Evolutionary conservation across 139 green algal genomes (phyloP), one percentile per base, ranked within the genome.

Genomic region (Chlamydomonas schloesseri): DNA sequence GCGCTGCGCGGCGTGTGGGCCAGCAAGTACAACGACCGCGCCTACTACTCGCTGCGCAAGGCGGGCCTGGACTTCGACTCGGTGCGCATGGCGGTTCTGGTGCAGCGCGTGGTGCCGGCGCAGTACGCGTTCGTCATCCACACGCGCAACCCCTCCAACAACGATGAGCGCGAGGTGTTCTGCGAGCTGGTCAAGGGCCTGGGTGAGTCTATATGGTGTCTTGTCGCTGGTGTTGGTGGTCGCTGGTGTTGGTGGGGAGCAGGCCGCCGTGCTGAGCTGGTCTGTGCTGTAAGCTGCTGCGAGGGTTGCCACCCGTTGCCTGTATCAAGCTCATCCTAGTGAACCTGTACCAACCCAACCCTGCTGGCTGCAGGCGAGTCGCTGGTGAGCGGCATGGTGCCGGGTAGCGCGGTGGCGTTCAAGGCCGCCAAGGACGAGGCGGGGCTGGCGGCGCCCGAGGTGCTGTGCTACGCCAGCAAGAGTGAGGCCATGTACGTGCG

Each of bases 101-200:
- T 98, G 81, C 97, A 99, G 95, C 92, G 94, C 29, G 95, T 99
- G 29, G 96, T 99, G 79, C 94, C 95, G 0, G 96, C 96, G 17
- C 91, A 96, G 60, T 99, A 99, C 86, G 98, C 98, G 1, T 99
- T 99, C 89, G 98, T 99, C 26, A 97, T 99, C 89, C 98, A 99
- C 96, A 99, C 98, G 33, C 94, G 94, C 73, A 99, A 99, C 91
- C 98, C 98, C 73, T 94, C 92, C 65, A 98, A 93, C 81, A 94
- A 93, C 85, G 91, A 97, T 74, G 86, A 91, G 73, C 72, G 69
- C 37, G 95, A 99, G 91, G 95, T 99, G 58, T 99, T 99, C 91
- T 96, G 92, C 72, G 98, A 99, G 95, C 57, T 99, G 70, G 98
- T 99, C 37, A 93, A 91, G 71, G 98, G 98, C 24, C 93, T 99